Evolutionary conservation across 805 yeast genomes (phyloP).

Genomic region (Zygotorulaspora chibaensis): DNA sequence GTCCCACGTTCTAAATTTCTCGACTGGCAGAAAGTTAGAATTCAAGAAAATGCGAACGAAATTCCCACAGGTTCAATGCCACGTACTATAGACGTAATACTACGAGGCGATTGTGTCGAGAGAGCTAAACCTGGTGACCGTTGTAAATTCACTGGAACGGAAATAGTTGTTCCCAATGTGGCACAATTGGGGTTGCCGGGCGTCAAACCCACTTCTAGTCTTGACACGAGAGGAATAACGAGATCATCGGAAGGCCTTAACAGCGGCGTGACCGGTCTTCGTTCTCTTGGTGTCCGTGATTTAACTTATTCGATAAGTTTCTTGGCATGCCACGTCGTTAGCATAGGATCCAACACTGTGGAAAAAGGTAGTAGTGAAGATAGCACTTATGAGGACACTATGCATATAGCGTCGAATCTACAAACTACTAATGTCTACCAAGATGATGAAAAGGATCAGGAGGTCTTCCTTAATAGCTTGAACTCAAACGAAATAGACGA

Average conservation of each 20-base stretch:
- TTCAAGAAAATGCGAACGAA: constrained; percentile 94
- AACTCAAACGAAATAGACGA: constrained; percentile 81
- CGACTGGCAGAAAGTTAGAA: constrained; percentile 95
- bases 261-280: constrained; percentile 85
- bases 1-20: constrained; percentile 80
- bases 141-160: constrained; percentile 89
- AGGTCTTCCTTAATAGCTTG: constrained; percentile 68
- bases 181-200: constrained; percentile 94
- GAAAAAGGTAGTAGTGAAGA: constrained; percentile 8
- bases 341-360: constrained; percentile 40
- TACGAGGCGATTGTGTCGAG: constrained; percentile 92
- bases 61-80: constrained; percentile 99
- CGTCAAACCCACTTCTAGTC: constrained; percentile 75
- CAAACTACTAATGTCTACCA: constrained; percentile 25
- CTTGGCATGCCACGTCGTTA: constrained; percentile 83
- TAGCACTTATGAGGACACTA: constrained; percentile 19
- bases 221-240: constrained; percentile 52
- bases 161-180: constrained; percentile 91
- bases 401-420: constrained; percentile 27
- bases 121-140: constrained; percentile 97
- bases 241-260: constrained; percentile 58
- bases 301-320: constrained; percentile 89
- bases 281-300: constrained; percentile 89
- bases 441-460: constrained; percentile 70
- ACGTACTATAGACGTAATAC: constrained; percentile 84